Conservation (phyloP, 371 early-diverging fungal species). For the Mucor lusitanicus region DNA sequence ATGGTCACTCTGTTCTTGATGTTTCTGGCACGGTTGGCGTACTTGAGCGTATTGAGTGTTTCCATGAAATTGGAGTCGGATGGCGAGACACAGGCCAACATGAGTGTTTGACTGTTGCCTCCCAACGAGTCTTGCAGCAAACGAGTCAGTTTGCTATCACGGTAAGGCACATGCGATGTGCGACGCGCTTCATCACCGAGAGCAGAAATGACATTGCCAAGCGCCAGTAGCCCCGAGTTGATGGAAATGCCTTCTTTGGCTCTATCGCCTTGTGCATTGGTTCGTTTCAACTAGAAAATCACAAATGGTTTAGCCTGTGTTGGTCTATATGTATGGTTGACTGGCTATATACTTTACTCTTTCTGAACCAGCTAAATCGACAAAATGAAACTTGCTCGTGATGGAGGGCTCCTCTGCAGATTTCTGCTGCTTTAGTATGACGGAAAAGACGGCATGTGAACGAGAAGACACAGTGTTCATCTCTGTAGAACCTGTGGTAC, state of each 20-base stretch:
- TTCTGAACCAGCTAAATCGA: constrained; percentile 93
- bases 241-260: constrained; percentile 98
- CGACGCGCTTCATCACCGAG: constrained; percentile 84
- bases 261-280: constrained; percentile 92
- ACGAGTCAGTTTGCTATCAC: constrained; percentile 98
- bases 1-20: constrained; percentile 84
- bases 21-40: constrained; percentile 88
- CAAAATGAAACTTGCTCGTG: constrained; percentile 88
- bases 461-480: constrained; percentile 98
- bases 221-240: constrained; percentile 94
- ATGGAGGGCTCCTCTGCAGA: constrained; percentile 25
- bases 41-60: constrained; percentile 90
- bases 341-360: constrained; percentile 31
- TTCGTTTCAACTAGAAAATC: constrained; percentile 77
- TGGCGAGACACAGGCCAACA: constrained; percentile 92
- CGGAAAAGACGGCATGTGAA: constrained; percentile 97
- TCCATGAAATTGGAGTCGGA: constrained; percentile 83
- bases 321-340: not conserved
- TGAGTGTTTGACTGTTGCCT: constrained; percentile 90
- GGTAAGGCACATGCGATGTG: constrained; percentile 86
- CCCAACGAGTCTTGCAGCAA: constrained; percentile 98
- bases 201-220: constrained; percentile 99
- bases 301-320: not conserved
- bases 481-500: constrained; percentile 96
- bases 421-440: constrained; percentile 71